These are phyloP conservation scores for Caloboletus firmus DNA, from an alignment of 1,284 basidiomycete genomes.

Conservation along the genomic window DNA sequence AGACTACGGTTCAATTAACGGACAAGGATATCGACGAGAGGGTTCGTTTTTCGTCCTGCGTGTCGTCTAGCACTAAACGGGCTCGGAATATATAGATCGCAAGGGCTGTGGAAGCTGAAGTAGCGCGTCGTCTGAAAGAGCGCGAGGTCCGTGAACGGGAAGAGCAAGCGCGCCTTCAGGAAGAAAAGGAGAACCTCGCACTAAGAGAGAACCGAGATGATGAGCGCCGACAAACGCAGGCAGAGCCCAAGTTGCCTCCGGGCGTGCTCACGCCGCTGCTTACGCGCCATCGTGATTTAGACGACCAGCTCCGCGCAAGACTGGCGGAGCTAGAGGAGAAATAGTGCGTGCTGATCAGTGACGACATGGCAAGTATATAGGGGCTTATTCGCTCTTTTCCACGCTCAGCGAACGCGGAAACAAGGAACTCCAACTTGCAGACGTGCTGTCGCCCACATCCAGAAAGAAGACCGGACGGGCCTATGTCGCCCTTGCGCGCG, in stretches of 20 bases:
- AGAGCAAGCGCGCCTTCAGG: conserved; percentile 37
- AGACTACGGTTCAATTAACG: conserved; percentile 42
- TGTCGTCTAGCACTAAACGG: conserved; percentile 1
- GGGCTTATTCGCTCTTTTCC: conserved; percentile 6
- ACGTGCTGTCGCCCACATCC: conserved; percentile 64
- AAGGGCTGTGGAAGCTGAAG: conserved; percentile 69
- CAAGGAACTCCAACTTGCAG: conserved; percentile 57
- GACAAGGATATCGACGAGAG: conserved; percentile 72
- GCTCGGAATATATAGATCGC: conserved; percentile 50
- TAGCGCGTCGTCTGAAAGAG: conserved; percentile 63
- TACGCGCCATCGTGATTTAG: conserved; percentile 61
- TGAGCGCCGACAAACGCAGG: conserved; percentile 12
- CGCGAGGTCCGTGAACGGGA: conserved; percentile 49
- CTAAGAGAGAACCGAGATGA: conserved; percentile 17
- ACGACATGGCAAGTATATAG: conserved; percentile 4
- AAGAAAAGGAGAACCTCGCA: conserved; percentile 38
- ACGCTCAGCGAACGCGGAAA: conserved; percentile 53
- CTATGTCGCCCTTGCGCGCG: conserved; percentile 70
- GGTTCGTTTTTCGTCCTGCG: conserved; percentile 40
- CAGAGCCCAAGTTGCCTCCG: conserved; percentile 43
- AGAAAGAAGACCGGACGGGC: conserved; percentile 75
- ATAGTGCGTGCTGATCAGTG: conserved; percentile 50
- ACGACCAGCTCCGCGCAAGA: conserved; percentile 61
- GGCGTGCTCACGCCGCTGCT: conserved; percentile 62
- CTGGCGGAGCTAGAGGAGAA: conserved; percentile 69